These are phyloP conservation scores for Avena atlantica DNA, from an alignment of 176 grass and related monocot species.

Conservation along the genomic window DNA sequence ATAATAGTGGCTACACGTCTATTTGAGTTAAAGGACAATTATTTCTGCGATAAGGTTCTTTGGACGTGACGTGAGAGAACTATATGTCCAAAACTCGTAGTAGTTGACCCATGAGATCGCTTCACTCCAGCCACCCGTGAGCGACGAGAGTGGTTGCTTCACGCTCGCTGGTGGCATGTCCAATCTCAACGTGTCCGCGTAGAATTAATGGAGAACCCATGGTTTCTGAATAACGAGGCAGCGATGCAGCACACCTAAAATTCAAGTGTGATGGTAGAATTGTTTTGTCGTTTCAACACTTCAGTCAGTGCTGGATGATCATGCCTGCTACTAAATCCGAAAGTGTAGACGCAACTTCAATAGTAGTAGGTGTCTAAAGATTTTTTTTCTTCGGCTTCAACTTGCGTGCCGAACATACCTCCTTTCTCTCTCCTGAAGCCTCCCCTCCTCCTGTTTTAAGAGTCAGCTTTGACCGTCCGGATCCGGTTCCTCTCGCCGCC, in stretches of 20 bases:
- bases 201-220: slow-evolving; percentile 17
- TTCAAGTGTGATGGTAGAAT: background rate
- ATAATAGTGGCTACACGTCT: too few relatives aligned
- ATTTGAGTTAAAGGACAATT: background rate
- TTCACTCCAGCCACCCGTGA: slow-evolving; percentile 26
- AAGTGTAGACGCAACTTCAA: background rate
- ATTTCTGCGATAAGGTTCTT: slow-evolving; percentile 30
- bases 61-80: slow-evolving; percentile 28
- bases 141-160: slow-evolving; percentile 21
- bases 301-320: background rate
- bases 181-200: background rate
- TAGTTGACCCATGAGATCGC: background rate
- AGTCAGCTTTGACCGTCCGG: too few relatives aligned
- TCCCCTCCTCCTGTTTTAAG: too few relatives aligned
- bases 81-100: slow-evolving; percentile 17
- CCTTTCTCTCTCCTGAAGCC: too few relatives aligned
- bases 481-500: too few relatives aligned
- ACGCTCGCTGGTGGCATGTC: slow-evolving; percentile 1
- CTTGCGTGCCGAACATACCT: too few relatives aligned
- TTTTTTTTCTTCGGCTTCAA: too few relatives aligned
- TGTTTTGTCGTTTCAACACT: background rate
- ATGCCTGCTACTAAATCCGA: background rate
- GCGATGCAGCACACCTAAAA: background rate
- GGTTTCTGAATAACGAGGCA: background rate
- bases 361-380: background rate